Percentiles rank a stretch among this genome's conserved stretches.
phyloP scores from a whole-genome alignment of 352 stramenopile species.

The Globisporangium mamillatum region DNA sequence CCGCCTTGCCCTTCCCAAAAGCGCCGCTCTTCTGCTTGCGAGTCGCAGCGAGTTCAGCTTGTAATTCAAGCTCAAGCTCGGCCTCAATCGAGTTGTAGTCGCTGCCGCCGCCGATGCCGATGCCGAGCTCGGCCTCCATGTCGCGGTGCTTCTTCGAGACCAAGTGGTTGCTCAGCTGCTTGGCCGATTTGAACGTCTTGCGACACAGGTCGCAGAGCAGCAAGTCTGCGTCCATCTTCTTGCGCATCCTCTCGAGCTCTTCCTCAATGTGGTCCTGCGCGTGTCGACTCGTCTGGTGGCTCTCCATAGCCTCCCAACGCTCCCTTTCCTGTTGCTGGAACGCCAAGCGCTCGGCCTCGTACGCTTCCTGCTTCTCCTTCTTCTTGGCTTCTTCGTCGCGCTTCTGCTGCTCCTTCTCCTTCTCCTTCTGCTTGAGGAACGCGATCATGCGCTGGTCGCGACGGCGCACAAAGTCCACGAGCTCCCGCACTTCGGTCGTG shows the following conservation, averaged over 20 bases:
- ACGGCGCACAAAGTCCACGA: constrained; percentile 82
- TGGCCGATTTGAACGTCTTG: constrained; percentile 83
- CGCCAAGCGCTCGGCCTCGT: constrained; percentile 50
- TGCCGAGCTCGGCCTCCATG: constrained; percentile 66
- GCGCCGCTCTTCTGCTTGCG: constrained; percentile 23
- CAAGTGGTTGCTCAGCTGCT: constrained; percentile 80
- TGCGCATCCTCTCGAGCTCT: constrained; percentile 59
- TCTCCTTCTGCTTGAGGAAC: constrained; percentile 66
- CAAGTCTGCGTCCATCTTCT: constrained; percentile 69
- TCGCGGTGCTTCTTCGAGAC: constrained; percentile 82
- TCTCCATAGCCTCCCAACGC: constrained; percentile 42
- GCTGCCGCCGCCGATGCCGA: constrained; percentile 45
- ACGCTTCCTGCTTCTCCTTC: constrained; percentile 55
- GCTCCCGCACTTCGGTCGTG: constrained; percentile 70
- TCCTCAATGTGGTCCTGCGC: constrained; percentile 56
- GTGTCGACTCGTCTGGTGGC: constrained; percentile 42
- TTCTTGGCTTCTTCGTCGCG: constrained; percentile 52
- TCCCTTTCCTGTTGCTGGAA: constrained; percentile 73
- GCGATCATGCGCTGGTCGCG: constrained; percentile 69
- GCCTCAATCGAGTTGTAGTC: constrained; percentile 59
- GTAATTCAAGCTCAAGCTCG: constrained; percentile 54
- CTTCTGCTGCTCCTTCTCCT: constrained; percentile 47
- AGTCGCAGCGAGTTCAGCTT: constrained; percentile 49
- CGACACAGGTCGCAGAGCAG: constrained; percentile 76
- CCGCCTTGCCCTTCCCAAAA: constrained; percentile 5